Conservation (phyloP, 495 filamentous ascomycete genomes). For the Tuber calosporum region DNA sequence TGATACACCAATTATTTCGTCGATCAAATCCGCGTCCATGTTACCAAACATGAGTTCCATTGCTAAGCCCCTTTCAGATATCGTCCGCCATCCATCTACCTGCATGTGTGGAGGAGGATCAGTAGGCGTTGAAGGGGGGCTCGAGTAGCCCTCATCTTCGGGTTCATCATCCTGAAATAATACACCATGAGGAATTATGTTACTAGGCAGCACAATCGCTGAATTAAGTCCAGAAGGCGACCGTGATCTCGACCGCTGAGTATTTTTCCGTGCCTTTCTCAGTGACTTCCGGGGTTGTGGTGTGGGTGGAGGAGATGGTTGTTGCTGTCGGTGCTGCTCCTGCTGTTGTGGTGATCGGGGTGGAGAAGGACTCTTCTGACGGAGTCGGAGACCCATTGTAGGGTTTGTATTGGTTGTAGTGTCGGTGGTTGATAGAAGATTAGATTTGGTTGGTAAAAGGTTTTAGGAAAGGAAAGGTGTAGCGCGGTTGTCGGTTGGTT, state of each 20-base stretch:
- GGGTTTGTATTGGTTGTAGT: conserved; percentile 2
- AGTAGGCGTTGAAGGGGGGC: conserved; percentile 25
- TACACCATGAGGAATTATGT: conserved; percentile 25
- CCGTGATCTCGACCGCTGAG: conserved; percentile 25
- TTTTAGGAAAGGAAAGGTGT: not conserved
- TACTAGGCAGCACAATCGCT: conserved; percentile 31
- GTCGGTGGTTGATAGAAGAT: not conserved
- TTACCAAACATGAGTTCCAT: conserved; percentile 39
- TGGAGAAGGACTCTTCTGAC: conserved; percentile 20
- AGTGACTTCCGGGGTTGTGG: conserved; percentile 25
- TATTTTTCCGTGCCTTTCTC: conserved; percentile 18
- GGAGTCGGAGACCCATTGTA: conserved; percentile 31
- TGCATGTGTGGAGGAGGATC: conserved; percentile 15
- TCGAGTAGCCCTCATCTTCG: conserved; percentile 36
- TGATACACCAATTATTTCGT: conserved; percentile 31
- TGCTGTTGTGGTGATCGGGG: conserved; percentile 23
- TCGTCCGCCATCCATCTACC: conserved; percentile 21
- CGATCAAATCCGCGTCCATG: conserved; percentile 37
- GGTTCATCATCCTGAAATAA: conserved; percentile 35
- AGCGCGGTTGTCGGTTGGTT: conserved; percentile 1
- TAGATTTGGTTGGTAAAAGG: not conserved
- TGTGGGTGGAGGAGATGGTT: conserved; percentile 12
- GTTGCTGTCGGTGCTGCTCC: conserved; percentile 5
- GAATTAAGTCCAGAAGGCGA: conserved; percentile 17
- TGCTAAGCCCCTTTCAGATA: conserved; percentile 24